Percentiles rank a stretch among this genome's conserved stretches.
phyloP scores from a whole-genome alignment of 345 rosid species.

The Arabis hirsuta region DNA sequence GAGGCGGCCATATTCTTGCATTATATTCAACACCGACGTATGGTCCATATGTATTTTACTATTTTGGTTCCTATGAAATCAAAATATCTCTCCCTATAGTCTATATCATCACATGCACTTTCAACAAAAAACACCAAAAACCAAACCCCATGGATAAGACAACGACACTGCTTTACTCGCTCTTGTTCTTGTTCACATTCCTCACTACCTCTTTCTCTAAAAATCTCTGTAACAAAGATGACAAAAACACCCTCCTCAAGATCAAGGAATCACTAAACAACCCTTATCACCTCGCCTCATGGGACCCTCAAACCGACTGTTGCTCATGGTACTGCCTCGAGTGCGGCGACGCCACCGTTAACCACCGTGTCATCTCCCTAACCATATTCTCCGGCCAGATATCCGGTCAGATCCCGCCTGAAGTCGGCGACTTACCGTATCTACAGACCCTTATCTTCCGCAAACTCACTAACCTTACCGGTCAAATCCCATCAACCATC shows the following conservation, averaged over 20 bases:
- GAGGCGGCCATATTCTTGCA: no score
- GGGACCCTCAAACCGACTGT: slow-evolving; percentile 69
- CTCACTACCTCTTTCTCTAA: slow-evolving; percentile 44
- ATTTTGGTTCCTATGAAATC: slow-evolving; percentile 1
- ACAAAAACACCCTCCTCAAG: slow-evolving; percentile 66
- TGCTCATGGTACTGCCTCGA: slow-evolving; percentile 78
- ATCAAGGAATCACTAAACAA: slow-evolving; percentile 62
- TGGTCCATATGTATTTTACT: slow-evolving; percentile 7
- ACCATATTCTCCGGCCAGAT: slow-evolving; percentile 59
- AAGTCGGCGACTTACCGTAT: slow-evolving; percentile 67
- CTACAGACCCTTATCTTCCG: slow-evolving; percentile 56
- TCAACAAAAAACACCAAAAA: slow-evolving; percentile 25
- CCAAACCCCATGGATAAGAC: slow-evolving; percentile 32
- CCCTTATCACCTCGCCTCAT: slow-evolving; percentile 73
- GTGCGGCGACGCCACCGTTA: slow-evolving; percentile 61
- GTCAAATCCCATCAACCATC: slow-evolving; percentile 59
- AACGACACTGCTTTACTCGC: slow-evolving; percentile 19
- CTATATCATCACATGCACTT: slow-evolving; percentile 12
- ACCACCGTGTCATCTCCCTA: slow-evolving; percentile 63
- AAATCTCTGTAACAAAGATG: slow-evolving; percentile 59
- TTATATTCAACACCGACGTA: slow-evolving; percentile 20
- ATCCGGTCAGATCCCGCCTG: slow-evolving; percentile 62
- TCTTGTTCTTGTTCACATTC: slow-evolving; percentile 41
- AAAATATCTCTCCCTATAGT: not conserved
- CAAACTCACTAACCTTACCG: slow-evolving; percentile 66